Evolutionary conservation across 169 alveolate genomes (phyloP), one percentile per base, ranked within the genome.

Genomic region (Plasmodium cynomolgi): DNA sequence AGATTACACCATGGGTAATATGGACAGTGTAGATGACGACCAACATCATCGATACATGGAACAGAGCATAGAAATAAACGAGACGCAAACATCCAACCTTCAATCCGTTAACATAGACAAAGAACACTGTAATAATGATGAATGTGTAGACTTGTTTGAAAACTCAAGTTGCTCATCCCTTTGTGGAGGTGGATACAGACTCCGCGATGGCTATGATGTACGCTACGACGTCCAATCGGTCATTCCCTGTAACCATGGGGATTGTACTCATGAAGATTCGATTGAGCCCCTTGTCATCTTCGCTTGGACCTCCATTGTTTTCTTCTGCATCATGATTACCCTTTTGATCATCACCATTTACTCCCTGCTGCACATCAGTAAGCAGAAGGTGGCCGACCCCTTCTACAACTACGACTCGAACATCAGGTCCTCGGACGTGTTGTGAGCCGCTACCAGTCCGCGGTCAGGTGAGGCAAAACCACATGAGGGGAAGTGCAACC

Each of bases 161-260:
- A 85, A 75, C 8, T 85, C 93, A 44, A 20, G 26, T 29, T 85
- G 93, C 81, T 85, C 93, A 20, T 85, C 93, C 41, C 26, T 71
- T 50, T 85, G 93, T 50, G 93, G 84, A 17, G 34, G 39, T 20
- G 93, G 93, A 11, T 85, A 75, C 56, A 75, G 93, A 75, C 29
- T 85, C 31, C 26, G 56, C 17, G 80, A 77, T 50, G 81, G 86
- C 20, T 75, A 85, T 85, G 44, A 85, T 26, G 29, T 75, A 47
- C 9, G n/a, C 7, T 74, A 75, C 39, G 85, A 50, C 62, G 26
- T 44, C 20, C 93, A 85, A 33, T 37, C 73, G 3, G 86, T 75
- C 39, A 74, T 85, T 33, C 93, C 93, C 4, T 85, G 93, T 54
- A 75, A 85, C 81, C 77, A 85, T 85, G 93, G 93, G 31, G 77